Evolutionary conservation across 2,329 filamentous ascomycete genomes (phyloP).

Genomic region (Fragosphaeria purpurea): DNA sequence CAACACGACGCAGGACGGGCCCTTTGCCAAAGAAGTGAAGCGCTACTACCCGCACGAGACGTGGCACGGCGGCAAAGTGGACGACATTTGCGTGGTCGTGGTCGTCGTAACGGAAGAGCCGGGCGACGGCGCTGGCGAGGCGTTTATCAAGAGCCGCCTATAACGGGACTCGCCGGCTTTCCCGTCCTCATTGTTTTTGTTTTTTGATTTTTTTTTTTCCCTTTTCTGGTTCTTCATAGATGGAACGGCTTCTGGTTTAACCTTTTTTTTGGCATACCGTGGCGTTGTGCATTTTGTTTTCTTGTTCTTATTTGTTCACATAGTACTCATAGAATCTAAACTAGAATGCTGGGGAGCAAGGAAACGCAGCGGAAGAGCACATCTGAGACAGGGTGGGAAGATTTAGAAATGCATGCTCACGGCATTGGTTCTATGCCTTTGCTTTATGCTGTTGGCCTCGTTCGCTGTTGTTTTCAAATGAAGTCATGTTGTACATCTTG

Average conservation of each 20-base stretch:
- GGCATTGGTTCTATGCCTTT: no score
- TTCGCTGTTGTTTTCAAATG: no score
- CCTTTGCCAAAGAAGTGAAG: slow-evolving; percentile 91
- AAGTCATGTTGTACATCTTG: no score
- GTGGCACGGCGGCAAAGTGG: slow-evolving; percentile 87
- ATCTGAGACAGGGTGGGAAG: no score
- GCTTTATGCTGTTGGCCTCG: no score
- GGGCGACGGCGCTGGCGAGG: slow-evolving; percentile 13
- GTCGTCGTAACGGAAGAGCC: slow-evolving; percentile 62
- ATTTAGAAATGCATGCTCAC: no score
- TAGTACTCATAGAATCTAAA: no score
- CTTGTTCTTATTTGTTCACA: not conserved
- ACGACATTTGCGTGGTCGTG: slow-evolving; percentile 87
- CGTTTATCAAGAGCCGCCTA: slow-evolving; percentile 20
- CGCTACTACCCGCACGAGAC: slow-evolving; percentile 76
- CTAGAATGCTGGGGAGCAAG: no score
- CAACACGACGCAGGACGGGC: slow-evolving; percentile 73
- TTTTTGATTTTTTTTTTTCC: not conserved
- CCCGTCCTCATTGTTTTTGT: not conserved
- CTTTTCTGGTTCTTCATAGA: not conserved
- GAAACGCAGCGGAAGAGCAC: no score
- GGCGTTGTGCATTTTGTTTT: not conserved
- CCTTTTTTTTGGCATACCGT: not conserved
- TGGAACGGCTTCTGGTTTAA: not conserved
- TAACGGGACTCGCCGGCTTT: not conserved